Base-by-base conservation (phyloP, 495 filamentous ascomycete species). In the Aspergillus avenaceus region DNA sequence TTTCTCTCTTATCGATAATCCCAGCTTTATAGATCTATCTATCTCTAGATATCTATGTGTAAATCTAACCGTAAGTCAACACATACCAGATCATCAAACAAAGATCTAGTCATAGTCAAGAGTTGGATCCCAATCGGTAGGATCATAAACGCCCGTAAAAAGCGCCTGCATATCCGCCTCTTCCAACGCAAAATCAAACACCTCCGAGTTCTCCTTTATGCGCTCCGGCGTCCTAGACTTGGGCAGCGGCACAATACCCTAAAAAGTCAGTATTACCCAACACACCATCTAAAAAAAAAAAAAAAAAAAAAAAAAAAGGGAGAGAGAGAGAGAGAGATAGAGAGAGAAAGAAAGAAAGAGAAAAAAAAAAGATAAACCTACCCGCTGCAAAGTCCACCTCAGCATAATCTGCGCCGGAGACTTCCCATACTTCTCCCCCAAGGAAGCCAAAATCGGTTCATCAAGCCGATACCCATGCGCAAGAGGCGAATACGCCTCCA, bases 341-440 rank as follows among this genome's bases (percentile, higher is more conserved):
- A 24, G 16, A 8, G 28, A 22, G 31, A 31, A 44, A n/a, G n/a
- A n/a, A n/a, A n/a, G n/a, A n/a, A n/a, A n/a, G n/a, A n/a, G n/a
- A n/a, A 18, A 52, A 23, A 19, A 14, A 18, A 5, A 37, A 50
- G 0, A 8, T 9, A 42, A 31, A 49, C 69, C 50, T 43, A 72
- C 70, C 64, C 75, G 92, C 66, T 95, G 88, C 63, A 96, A 65
- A 56, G 86, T 87, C 91, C 91, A 95, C 41, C 88, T 75, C 19
- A 96, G 61, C 58, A 96, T 67, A 13, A 96, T 75, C 75, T 96
- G 91, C 2, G 87, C 84, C 49, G 82, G 75, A 3, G 82, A 83
- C 72, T 88, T 91, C 3, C 75, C 72, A 62, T 92, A 75, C 69
- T 90, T 89, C 66, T 82, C 73, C 9, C 80, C 79, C 49, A 93